phyloP scores from a whole-genome alignment of 306 rosid genomes.

The Comarum palustre region DNA sequence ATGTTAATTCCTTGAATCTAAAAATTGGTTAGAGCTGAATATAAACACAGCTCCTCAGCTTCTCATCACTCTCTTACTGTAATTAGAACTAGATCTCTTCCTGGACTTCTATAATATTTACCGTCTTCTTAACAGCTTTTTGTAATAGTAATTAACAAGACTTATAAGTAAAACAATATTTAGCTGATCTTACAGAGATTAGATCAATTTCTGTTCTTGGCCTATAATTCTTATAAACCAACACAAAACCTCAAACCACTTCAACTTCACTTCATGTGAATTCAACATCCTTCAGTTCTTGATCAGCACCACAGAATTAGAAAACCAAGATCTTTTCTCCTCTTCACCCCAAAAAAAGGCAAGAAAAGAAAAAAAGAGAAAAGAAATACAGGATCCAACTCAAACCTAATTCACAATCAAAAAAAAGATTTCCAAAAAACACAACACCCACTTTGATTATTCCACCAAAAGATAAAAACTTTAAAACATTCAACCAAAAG shows the following conservation, averaged over 20 bases:
- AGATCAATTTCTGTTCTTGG: conserved; percentile 8
- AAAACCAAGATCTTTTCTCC: neutral
- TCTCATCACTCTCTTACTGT: neutral
- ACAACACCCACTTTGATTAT: conserved; percentile 13
- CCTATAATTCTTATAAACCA: neutral
- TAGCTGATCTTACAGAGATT: conserved; percentile 14
- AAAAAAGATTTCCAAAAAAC: neutral
- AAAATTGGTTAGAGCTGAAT: neutral
- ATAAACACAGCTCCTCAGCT: no score
- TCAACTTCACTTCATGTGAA: conserved; percentile 1
- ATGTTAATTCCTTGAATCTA: neutral
- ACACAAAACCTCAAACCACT: neutral
- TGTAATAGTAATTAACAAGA: neutral
- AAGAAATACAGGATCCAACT: neutral
- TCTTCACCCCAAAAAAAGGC: neutral
- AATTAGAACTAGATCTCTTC: neutral
- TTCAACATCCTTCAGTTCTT: conserved; percentile 5
- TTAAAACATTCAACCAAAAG: neutral
- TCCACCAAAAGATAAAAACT: neutral
- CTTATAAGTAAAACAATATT: neutral
- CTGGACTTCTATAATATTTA: neutral
- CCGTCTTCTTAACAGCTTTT: neutral
- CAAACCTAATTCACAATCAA: neutral
- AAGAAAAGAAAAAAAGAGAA: neutral
- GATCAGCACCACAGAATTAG: neutral